Base-by-base conservation (phyloP, 164 flowering plant species). In the Echeveria elegans region DNA sequence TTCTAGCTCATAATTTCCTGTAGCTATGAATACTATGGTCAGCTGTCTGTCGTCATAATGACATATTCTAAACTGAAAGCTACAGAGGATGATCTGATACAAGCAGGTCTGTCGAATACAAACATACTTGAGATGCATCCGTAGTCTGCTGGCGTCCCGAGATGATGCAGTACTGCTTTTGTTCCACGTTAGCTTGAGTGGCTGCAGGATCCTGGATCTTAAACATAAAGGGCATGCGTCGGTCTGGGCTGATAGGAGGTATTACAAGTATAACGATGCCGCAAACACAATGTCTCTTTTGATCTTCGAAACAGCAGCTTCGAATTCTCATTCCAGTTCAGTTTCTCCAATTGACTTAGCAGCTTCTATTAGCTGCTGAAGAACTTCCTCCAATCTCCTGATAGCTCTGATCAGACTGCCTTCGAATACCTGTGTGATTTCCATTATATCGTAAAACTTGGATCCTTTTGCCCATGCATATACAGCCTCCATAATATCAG, bases 251-350 rank as follows among this genome's bases (percentile, higher is more conserved):
- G 41, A 38, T n/a, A 21, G 24, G 18, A 28, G 18, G 32, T 12
- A 29, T 69, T 89, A 90, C 77, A 91, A 79, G 74, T 95, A 95
- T 23, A 95, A 72, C 53, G 97, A 95, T 71, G 97, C 99, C 15
- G 99, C 99, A 75, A 92, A 95, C 26, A 95, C 99, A 19, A 95
- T 95, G 70, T 95, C 99, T 71, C 99, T 86, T 81, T 95, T 95
- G 74, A 95, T 95, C 82, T 83, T 90, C 45, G 88, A 75, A 69
- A 95, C 94, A 52, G 97, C 96, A 58, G 86, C 96, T 72, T 95
- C 91, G 69, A 92, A 88, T 76, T 90, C 92, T 14, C 80, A 38
- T 71, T 89, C 88, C 23, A 92, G 92, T 59, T 92, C 85, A 6
- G 86, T 43, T 43, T 43, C 47, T 12, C 47, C 47, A 16, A 43